Conservation (phyloP, 805 yeast species). For the Pichia scutulata region DNA sequence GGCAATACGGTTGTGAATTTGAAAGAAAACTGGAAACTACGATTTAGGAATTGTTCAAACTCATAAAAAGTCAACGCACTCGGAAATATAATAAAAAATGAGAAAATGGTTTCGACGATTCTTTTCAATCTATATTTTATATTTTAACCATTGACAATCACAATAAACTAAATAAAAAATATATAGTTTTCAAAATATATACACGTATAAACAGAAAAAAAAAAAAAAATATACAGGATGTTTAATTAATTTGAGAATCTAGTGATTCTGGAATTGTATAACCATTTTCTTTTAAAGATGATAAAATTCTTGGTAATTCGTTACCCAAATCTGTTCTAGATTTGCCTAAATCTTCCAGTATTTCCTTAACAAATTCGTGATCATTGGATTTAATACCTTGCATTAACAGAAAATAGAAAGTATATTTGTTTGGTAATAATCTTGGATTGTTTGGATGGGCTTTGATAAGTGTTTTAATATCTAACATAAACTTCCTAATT, state of each 20-base stretch:
- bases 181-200: neutral
- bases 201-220: neutral
- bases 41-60: neutral
- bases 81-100: neutral
- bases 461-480: conserved; percentile 22
- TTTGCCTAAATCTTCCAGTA: conserved; percentile 33
- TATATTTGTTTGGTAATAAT: conserved; percentile 38
- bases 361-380: conserved; percentile 25
- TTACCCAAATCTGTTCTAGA: conserved; percentile 31
- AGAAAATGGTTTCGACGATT: too few species aligned
- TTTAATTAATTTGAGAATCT: neutral
- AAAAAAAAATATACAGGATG: neutral
- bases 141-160: neutral
- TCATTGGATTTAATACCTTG: conserved; percentile 32
- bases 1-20: too few species aligned
- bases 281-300: conserved; percentile 14
- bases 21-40: neutral
- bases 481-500: conserved; percentile 35
- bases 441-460: conserved; percentile 15
- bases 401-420: conserved; percentile 40
- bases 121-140: too few species aligned
- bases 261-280: conserved; percentile 15
- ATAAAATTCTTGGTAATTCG: conserved; percentile 32
- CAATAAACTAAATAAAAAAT: neutral
- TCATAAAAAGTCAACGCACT: neutral